These are phyloP conservation scores for Conticribra guillardii DNA, from an alignment of 108 stramenopile genomes.

Conservation along the genomic window DNA sequence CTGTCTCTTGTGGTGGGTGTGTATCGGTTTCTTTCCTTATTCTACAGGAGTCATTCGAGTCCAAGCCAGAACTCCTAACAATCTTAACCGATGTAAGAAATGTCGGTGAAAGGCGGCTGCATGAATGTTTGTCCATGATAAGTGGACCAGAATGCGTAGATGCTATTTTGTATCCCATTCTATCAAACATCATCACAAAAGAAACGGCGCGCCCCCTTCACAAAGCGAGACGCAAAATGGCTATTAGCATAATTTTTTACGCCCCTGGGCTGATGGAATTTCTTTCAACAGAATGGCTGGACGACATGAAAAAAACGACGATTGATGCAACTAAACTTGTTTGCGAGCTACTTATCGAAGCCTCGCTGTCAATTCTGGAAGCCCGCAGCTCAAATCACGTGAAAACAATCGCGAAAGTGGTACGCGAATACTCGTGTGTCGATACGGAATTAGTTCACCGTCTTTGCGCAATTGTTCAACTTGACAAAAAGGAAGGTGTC, in stretches of 20 bases:
- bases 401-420: constrained; percentile 25
- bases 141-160: constrained; percentile 21
- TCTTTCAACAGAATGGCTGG: constrained; percentile 10
- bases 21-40: too few species aligned
- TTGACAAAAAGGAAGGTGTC: constrained; percentile 20
- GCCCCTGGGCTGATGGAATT: constrained; percentile 32
- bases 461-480: constrained; percentile 39
- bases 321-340: constrained; percentile 14
- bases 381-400: constrained; percentile 34
- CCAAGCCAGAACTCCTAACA: constrained; percentile 46
- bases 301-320: constrained; percentile 7
- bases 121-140: constrained; percentile 41
- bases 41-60: constrained; percentile 38
- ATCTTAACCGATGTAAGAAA: constrained; percentile 38
- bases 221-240: constrained; percentile 18
- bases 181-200: constrained; percentile 30
- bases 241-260: constrained; percentile 21
- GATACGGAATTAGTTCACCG: constrained; percentile 5
- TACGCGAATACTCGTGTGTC: constrained; percentile 23
- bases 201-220: constrained; percentile 46
- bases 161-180: constrained; percentile 33
- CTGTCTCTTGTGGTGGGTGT: too few species aligned
- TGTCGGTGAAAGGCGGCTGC: constrained; percentile 31
- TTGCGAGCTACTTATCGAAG: constrained; percentile 31
- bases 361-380: constrained; percentile 38